Conservation (phyloP, 2,329 filamentous ascomycete species). For the Uncinocarpus reesii region DNA sequence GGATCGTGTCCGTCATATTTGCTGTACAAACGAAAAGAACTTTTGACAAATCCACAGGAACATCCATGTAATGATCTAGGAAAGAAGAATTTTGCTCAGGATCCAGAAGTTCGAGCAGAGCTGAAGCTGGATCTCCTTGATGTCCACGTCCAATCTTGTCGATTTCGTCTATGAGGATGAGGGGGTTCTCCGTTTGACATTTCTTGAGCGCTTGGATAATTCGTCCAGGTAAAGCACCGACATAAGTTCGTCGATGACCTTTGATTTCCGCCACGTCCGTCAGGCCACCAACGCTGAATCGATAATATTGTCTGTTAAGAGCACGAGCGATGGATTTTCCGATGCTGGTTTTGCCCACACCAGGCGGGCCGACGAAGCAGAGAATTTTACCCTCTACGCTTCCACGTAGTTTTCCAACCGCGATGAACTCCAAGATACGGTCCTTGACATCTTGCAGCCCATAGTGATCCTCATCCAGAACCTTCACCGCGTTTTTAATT, state of each 20-base stretch:
- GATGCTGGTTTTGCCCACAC: slow-evolving; percentile 97
- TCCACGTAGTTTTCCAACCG: slow-evolving; percentile 89
- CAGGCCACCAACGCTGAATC: slow-evolving; percentile 92
- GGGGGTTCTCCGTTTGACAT: slow-evolving; percentile 94
- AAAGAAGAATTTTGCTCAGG: slow-evolving; percentile 97
- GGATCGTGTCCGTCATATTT: slow-evolving; percentile 98
- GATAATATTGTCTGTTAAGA: slow-evolving; percentile 91
- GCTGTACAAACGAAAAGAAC: slow-evolving; percentile 97
- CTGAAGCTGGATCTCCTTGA: slow-evolving; percentile 91
- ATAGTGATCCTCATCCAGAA: slow-evolving; percentile 93
- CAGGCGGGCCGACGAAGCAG: slow-evolving; percentile 92
- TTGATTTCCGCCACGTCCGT: slow-evolving; percentile 99
- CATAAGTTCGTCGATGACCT: slow-evolving; percentile 90
- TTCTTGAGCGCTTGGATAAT: slow-evolving; percentile 99
- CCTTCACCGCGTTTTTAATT: slow-evolving; percentile 78
- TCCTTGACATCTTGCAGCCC: slow-evolving; percentile 97
- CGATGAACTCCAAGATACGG: slow-evolving; percentile 94
- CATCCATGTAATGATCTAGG: slow-evolving; percentile 96
- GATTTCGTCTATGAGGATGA: slow-evolving; percentile 93
- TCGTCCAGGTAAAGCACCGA: slow-evolving; percentile 85
- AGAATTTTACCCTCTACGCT: slow-evolving; percentile 98
- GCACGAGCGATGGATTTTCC: slow-evolving; percentile 95
- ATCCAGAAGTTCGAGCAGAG: slow-evolving; percentile 83
- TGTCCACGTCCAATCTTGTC: slow-evolving; percentile 97
- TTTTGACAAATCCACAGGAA: slow-evolving; percentile 93